Base-by-base conservation (phyloP, 148 eudicot genomes). In the Rhododendron vialii region DNA sequence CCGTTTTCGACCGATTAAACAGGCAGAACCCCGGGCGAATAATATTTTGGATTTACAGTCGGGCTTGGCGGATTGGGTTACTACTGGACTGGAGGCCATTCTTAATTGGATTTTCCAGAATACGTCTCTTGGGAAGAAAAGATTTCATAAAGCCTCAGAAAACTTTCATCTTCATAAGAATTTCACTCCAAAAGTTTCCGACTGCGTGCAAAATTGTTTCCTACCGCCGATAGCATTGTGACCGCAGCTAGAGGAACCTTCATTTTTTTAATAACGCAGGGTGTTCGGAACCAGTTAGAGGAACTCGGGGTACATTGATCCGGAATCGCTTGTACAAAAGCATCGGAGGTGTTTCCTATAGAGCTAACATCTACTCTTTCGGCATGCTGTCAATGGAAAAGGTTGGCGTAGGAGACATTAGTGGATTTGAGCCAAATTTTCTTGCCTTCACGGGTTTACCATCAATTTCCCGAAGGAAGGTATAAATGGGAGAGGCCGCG, bases 161-260 rank as follows among this genome's bases (percentile, higher is more conserved):
- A 87, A 83, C 69, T 35, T 87, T 82, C 88, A 59, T 69, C 57
- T 80, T 22, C 73, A 80, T 79, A 71, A 84, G 47, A 87, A 84
- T 48, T 80, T 80, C 26, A 87, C 24, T n/a, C 84, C 89, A 13
- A 84, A 87, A 55, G 67, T 84, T 48, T 84, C 84, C 11, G 65
- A 87, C 48, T 84, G 76, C 84, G 51, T 20, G 89, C 86, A 3
- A 67, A 83, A 79, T 53, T 65, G 48, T 87, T 50, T 41, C 75
- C 84, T 2, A 43, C 53, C 8, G 76, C 67, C 35, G 67, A 80
- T 17, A 81, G 84, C 41, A 63, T 63, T 55, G 61, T 17, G 20
- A 17, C 17, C 4, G 7, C 24, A 55, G 50, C 50, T 1, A 9
- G 12, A 47, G 12, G 2, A 47, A 47, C 50, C 50, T 47, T 47